Evolutionary conservation across 2,329 filamentous ascomycete species (phyloP).

Genomic region (Phialemonium atrogriseum): DNA sequence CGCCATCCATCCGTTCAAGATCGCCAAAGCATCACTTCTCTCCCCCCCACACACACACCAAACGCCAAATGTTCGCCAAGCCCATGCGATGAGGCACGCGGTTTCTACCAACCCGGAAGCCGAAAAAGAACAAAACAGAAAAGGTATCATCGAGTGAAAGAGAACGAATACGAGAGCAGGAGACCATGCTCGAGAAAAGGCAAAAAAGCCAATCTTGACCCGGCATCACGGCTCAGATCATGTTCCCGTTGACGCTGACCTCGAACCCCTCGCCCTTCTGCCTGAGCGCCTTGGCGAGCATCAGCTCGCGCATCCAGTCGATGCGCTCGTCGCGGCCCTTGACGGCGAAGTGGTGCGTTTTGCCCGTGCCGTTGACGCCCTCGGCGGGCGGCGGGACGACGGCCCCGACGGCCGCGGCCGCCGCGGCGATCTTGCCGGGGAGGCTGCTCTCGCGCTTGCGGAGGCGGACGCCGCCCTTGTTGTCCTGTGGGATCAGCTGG

Average conservation of each 20-base stretch:
- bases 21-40: too few species aligned
- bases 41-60: too few species aligned
- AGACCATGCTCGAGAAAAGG: too few species aligned
- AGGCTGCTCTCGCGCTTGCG: slow-evolving; percentile 44
- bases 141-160: slow-evolving; percentile 3
- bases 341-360: slow-evolving; percentile 92
- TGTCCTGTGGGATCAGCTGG: slow-evolving; percentile 69
- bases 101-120: neutral
- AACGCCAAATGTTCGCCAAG: slow-evolving; percentile 4
- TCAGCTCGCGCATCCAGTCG: slow-evolving; percentile 93
- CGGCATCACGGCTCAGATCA: slow-evolving; percentile 44
- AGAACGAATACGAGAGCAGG: too few species aligned
- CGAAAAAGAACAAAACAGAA: slow-evolving; percentile 4
- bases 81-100: neutral
- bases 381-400: slow-evolving; percentile 29
- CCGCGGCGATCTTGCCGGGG: slow-evolving; percentile 21
- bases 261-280: slow-evolving; percentile 79
- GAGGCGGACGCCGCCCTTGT: slow-evolving; percentile 40
- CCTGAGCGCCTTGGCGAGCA: slow-evolving; percentile 81
- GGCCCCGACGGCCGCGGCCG: slow-evolving; percentile 16
- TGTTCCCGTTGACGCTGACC: slow-evolving; percentile 72
- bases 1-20: too few species aligned
- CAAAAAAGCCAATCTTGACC: slow-evolving; percentile 9
- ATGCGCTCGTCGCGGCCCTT: slow-evolving; percentile 81
- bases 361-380: slow-evolving; percentile 54